A percentile compares a stretch with the other conserved stretches of the same genome.
phyloP scores from a whole-genome alignment of 805 yeast genomes.

The Monosporozyma siamensis region DNA sequence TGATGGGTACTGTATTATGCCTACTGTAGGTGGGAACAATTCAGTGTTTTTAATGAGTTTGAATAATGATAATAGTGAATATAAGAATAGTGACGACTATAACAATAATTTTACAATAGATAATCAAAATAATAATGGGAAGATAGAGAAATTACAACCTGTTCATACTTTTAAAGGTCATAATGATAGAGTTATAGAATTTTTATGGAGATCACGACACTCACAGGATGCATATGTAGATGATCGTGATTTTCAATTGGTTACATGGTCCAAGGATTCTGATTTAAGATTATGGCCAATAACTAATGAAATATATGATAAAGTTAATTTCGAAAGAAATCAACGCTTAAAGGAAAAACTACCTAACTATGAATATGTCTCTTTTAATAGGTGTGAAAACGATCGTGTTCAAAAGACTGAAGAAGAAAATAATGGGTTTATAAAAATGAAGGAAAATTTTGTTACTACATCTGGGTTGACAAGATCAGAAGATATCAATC shows the following conservation, averaged over 20 bases:
- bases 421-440: constrained; percentile 8
- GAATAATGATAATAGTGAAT: constrained; percentile 8
- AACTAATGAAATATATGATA: constrained; percentile 38
- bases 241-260: constrained; percentile 80
- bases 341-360: constrained; percentile 31
- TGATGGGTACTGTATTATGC: constrained; percentile 78
- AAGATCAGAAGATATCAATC: constrained; percentile 41
- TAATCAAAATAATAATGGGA: neutral
- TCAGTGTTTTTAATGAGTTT: constrained; percentile 32
- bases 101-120: neutral
- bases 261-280: constrained; percentile 89
- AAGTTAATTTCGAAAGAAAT: constrained; percentile 36
- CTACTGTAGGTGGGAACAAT: constrained; percentile 73
- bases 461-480: constrained; percentile 34
- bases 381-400: constrained; percentile 47
- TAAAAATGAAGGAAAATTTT: constrained; percentile 31
- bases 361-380: constrained; percentile 36
- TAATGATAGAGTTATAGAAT: constrained; percentile 75
- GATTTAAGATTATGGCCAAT: constrained; percentile 79
- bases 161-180: constrained; percentile 68
- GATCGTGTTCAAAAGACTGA: constrained; percentile 10
- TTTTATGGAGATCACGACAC: constrained; percentile 72
- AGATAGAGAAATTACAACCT: constrained; percentile 39
- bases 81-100: neutral
- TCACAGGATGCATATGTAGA: constrained; percentile 37